Evolutionary conservation across 2,329 filamentous ascomycete species (phyloP).

Genomic region (Aureobasidium mangrovei): DNA sequence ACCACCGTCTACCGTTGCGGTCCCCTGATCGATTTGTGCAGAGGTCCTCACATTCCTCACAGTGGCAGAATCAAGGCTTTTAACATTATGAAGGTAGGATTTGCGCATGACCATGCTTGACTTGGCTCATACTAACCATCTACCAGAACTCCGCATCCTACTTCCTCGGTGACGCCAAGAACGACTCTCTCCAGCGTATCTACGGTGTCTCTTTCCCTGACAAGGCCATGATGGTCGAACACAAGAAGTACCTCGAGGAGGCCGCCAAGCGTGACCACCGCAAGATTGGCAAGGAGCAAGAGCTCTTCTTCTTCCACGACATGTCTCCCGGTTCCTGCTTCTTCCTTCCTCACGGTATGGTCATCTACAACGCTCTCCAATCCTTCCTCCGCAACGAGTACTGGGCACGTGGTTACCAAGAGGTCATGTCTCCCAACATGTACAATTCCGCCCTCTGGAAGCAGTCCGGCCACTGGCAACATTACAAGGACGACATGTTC

Average conservation of each 20-base stretch:
- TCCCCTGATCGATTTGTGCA: slow-evolving; percentile 87
- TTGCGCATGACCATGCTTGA: neutral
- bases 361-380: slow-evolving; percentile 85
- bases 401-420: slow-evolving; percentile 85
- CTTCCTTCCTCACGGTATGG: slow-evolving; percentile 83
- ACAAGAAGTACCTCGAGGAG: slow-evolving; percentile 92
- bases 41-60: slow-evolving; percentile 88
- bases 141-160: slow-evolving; percentile 65
- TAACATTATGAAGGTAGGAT: slow-evolving; percentile 68
- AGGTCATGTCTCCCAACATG: slow-evolving; percentile 95
- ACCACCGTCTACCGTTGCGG: slow-evolving; percentile 94
- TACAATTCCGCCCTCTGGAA: slow-evolving; percentile 92
- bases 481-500: slow-evolving; percentile 95
- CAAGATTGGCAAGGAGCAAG: slow-evolving; percentile 88
- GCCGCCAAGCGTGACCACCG: slow-evolving; percentile 96
- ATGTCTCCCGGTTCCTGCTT: slow-evolving; percentile 89
- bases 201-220: slow-evolving; percentile 96
- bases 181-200: slow-evolving; percentile 92
- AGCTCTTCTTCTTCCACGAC: slow-evolving; percentile 95
- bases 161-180: slow-evolving; percentile 87
- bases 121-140: neutral
- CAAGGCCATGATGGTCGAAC: slow-evolving; percentile 88
- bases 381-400: slow-evolving; percentile 78
- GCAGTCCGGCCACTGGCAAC: slow-evolving; percentile 86
- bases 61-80: slow-evolving; percentile 93